Evolutionary conservation across 306 rosid species (phyloP).

Genomic region (Quercus berberidifolia): DNA sequence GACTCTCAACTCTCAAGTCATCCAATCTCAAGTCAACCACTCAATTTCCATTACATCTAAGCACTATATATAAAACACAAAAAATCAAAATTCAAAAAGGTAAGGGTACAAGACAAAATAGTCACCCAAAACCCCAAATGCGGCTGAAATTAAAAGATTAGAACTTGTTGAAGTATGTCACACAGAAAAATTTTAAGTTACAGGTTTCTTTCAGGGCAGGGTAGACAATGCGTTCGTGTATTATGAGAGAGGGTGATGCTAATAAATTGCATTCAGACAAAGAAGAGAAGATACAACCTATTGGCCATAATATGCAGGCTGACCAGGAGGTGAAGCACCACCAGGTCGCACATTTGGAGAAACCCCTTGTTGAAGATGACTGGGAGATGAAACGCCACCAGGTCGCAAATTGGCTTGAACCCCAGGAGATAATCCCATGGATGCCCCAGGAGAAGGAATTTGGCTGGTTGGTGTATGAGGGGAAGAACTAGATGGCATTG

Average conservation of each 20-base stretch:
- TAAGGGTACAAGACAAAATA: background rate
- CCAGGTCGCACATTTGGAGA: slow-evolving; percentile 19
- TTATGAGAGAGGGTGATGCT: background rate
- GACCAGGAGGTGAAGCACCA: slow-evolving; percentile 34
- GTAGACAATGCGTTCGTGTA: background rate
- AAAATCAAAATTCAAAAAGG: background rate
- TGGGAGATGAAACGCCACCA: slow-evolving; percentile 42
- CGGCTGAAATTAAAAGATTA: background rate
- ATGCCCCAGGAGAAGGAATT: slow-evolving; percentile 28
- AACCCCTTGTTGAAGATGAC: slow-evolving; percentile 24
- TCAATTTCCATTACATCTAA: background rate
- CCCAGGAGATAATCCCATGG: slow-evolving; percentile 41
- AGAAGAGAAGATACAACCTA: slow-evolving; percentile 14
- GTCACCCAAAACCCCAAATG: background rate
- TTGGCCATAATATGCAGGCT: slow-evolving; percentile 37
- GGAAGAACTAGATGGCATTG: slow-evolving; percentile 52
- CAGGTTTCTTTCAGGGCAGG: background rate
- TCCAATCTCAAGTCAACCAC: background rate
- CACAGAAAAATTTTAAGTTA: slow-evolving; percentile 6
- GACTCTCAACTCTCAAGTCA: no score
- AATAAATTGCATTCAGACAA: slow-evolving; percentile 11
- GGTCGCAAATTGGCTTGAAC: slow-evolving; percentile 28
- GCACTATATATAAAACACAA: background rate
- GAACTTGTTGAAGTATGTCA: background rate
- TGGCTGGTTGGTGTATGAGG: slow-evolving; percentile 43